Evolutionary conservation across 2,329 filamentous ascomycete species (phyloP).

Genomic region (Aureobasidium sp.): DNA sequence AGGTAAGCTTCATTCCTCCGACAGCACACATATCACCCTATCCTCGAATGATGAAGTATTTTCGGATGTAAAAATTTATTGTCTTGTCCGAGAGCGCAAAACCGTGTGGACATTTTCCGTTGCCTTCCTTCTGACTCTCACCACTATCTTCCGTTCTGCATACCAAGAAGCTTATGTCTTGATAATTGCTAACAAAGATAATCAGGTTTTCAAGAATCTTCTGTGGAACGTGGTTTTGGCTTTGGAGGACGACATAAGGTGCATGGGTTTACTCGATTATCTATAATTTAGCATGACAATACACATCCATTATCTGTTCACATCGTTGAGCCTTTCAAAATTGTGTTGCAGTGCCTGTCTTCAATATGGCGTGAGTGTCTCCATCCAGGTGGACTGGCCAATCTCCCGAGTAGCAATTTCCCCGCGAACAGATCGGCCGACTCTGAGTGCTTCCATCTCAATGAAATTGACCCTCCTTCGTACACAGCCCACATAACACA

Average conservation of each 20-base stretch:
- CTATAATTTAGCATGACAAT: background rate
- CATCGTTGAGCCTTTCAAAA: no score
- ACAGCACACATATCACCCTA: background rate
- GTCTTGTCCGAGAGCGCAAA: constrained; percentile 88
- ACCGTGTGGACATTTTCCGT: constrained; percentile 96
- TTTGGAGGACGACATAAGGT: background rate
- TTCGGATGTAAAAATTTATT: constrained; percentile 82
- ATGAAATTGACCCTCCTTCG: background rate
- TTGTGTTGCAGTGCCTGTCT: background rate
- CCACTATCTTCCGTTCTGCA: background rate
- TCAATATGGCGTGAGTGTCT: background rate
- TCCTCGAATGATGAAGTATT: constrained; percentile 77
- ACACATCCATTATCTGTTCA: background rate
- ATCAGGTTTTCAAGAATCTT: background rate
- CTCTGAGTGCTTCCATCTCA: background rate
- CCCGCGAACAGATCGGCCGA: constrained; percentile 2
- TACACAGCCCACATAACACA: background rate
- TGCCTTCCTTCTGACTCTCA: constrained; percentile 96
- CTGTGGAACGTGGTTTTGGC: background rate
- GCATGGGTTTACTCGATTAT: background rate
- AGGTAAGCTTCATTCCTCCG: background rate
- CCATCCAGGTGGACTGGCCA: background rate
- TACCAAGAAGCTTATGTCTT: background rate
- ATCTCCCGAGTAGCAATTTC: constrained; percentile 1
- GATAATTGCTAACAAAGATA: background rate